Conservation (phyloP, 805 yeast species). For the Saccharomycopsis amapae region DNA sequence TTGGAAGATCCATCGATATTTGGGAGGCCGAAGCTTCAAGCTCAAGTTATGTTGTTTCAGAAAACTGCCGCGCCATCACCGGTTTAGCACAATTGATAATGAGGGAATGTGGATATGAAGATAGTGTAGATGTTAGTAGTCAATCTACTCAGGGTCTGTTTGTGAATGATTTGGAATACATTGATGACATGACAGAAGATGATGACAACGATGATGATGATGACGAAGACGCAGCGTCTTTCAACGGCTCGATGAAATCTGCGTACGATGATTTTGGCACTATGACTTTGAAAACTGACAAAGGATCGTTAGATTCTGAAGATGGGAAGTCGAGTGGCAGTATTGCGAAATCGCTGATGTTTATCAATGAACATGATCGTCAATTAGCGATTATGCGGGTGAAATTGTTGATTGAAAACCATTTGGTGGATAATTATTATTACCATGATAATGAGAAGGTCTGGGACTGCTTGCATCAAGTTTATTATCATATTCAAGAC, state of each 20-base stretch:
- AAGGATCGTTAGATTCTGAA: too few species aligned
- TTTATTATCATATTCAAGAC: slow-evolving; percentile 15
- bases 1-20: slow-evolving; percentile 35
- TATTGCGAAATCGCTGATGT: too few species aligned
- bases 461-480: slow-evolving; percentile 10
- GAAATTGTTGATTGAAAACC: slow-evolving; percentile 13
- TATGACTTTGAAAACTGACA: neutral
- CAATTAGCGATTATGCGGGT: slow-evolving; percentile 12
- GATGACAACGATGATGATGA: slow-evolving; percentile 1
- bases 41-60: slow-evolving; percentile 43
- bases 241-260: neutral
- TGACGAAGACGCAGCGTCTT: neutral
- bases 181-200: neutral
- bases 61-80: slow-evolving; percentile 44
- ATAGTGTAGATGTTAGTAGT: neutral
- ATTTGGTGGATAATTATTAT: slow-evolving; percentile 15
- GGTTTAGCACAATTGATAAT: slow-evolving; percentile 49
- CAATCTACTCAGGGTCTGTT: neutral
- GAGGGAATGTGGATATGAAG: slow-evolving; percentile 31
- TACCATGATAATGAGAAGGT: slow-evolving; percentile 11
- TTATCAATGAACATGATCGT: slow-evolving; percentile 13
- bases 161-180: slow-evolving; percentile 4
- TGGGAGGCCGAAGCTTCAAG: neutral
- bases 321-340: too few species aligned
- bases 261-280: neutral